A percentile compares a stretch with the other conserved stretches of the same genome.
phyloP scores from a whole-genome alignment of 2,329 filamentous ascomycete genomes.

The Clonostachys byssicola region DNA sequence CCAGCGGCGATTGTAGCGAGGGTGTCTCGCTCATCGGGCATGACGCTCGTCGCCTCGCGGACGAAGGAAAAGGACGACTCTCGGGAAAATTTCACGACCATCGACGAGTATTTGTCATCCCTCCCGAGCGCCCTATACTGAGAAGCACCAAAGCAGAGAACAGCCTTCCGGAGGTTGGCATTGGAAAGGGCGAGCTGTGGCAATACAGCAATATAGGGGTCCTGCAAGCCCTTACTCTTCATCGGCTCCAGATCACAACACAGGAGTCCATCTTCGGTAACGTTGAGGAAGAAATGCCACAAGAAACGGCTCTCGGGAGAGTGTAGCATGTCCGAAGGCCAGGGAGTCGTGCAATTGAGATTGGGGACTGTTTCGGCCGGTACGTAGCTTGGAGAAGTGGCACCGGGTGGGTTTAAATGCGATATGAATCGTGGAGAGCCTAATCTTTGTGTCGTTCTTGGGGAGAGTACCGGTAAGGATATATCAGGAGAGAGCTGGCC shows the following conservation, averaged over 20 bases:
- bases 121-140: slow-evolving; percentile 3
- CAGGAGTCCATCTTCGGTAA: slow-evolving; percentile 5
- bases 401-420: too few species aligned
- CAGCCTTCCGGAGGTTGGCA: slow-evolving; percentile 3
- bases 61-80: slow-evolving; percentile 1
- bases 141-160: slow-evolving; percentile 6
- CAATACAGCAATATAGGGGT: slow-evolving; percentile 6
- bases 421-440: too few species aligned
- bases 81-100: not conserved
- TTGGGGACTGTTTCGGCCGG: too few species aligned
- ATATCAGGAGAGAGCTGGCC: too few species aligned
- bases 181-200: slow-evolving; percentile 7
- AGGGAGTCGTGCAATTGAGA: slow-evolving; percentile 8
- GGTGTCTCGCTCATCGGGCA: slow-evolving; percentile 2
- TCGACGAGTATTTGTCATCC: too few species aligned
- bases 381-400: too few species aligned
- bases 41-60: not conserved
- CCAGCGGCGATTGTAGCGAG: slow-evolving; percentile 2
- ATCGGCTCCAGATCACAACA: slow-evolving; percentile 3
- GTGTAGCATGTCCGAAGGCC: slow-evolving; percentile 8
- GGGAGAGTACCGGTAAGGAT: too few species aligned
- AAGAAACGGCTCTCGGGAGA: slow-evolving; percentile 8
- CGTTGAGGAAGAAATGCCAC: slow-evolving; percentile 7
- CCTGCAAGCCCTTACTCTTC: slow-evolving; percentile 5
- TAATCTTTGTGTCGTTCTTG: too few species aligned